These are phyloP conservation scores for Penicillium sp. DNA, from an alignment of 2,329 filamentous ascomycete species.

Conservation along the genomic window DNA sequence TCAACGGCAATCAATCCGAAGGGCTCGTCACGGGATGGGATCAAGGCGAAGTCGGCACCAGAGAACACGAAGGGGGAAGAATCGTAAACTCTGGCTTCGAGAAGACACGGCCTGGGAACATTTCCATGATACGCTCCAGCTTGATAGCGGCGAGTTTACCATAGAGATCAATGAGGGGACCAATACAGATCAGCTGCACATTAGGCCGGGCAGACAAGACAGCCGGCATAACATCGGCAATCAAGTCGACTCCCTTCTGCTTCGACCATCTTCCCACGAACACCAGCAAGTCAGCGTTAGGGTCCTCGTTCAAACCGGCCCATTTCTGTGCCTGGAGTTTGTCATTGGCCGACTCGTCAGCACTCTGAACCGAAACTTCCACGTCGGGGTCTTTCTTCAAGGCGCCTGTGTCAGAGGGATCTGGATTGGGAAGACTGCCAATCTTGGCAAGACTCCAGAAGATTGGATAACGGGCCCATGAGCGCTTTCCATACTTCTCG, in stretches of 20 bases:
- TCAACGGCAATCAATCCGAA: slow-evolving; percentile 69
- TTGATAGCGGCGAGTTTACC: slow-evolving; percentile 68
- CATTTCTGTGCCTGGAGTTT: slow-evolving; percentile 66
- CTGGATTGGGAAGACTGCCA: slow-evolving; percentile 64
- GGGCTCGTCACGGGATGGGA: slow-evolving; percentile 67
- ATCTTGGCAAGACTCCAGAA: slow-evolving; percentile 67
- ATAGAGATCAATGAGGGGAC: slow-evolving; percentile 68
- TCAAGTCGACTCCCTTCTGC: slow-evolving; percentile 68
- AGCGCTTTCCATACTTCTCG: slow-evolving; percentile 67
- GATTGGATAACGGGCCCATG: slow-evolving; percentile 66
- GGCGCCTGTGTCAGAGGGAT: slow-evolving; percentile 63
- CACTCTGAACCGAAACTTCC: slow-evolving; percentile 60
- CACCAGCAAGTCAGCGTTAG: slow-evolving; percentile 64
- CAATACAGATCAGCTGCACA: slow-evolving; percentile 62
- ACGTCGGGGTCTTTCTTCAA: slow-evolving; percentile 56
- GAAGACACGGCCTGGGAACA: slow-evolving; percentile 65
- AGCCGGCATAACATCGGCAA: slow-evolving; percentile 65
- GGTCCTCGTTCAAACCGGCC: slow-evolving; percentile 63
- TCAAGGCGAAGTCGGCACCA: slow-evolving; percentile 67
- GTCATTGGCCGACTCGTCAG: slow-evolving; percentile 56
- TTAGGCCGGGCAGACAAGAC: slow-evolving; percentile 61
- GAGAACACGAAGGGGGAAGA: slow-evolving; percentile 65
- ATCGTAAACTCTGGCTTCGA: slow-evolving; percentile 69
- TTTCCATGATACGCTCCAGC: slow-evolving; percentile 62
- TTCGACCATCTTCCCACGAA: slow-evolving; percentile 69